Percentiles rank a stretch among this genome's conserved stretches.
Conservation (phyloP, 192 early-diverging fungal species). For the Umbelopsis isabellina region DNA sequence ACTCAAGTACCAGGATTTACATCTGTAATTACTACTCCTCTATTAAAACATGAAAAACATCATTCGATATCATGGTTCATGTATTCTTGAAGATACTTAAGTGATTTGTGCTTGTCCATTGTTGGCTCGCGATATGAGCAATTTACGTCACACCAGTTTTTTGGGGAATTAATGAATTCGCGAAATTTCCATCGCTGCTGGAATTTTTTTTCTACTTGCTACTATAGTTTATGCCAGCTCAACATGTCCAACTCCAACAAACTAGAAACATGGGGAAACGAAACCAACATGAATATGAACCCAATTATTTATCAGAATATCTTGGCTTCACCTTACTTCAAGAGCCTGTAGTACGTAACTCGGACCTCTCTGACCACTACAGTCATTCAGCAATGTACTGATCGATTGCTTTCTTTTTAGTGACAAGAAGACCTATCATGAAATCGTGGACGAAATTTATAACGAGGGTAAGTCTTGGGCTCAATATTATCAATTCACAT, state of each 20-base stretch:
- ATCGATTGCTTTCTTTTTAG: conserved; percentile 31
- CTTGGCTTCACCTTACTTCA: conserved; percentile 75
- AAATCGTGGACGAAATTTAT: conserved; percentile 77
- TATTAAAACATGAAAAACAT: no score
- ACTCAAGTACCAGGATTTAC: no score
- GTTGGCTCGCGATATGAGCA: no score
- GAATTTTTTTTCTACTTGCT: background rate
- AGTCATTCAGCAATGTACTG: background rate
- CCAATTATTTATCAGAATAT: conserved; percentile 73
- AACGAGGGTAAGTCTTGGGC: conserved; percentile 54
- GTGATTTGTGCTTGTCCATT: no score
- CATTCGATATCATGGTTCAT: no score
- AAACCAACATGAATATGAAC: conserved; percentile 83
- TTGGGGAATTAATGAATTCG: no score
- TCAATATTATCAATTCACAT: background rate
- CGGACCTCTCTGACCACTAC: background rate
- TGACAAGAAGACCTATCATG: conserved; percentile 76
- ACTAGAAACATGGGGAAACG: conserved; percentile 75
- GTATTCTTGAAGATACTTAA: no score
- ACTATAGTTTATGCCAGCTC: background rate
- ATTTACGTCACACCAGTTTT: no score
- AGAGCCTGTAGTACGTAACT: conserved; percentile 64
- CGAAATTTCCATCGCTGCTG: no score
- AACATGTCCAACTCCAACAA: conserved; percentile 45
- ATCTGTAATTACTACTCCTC: no score